Conservation (phyloP, 179 eudicot genomes). For the Corrigiola litoralis region DNA sequence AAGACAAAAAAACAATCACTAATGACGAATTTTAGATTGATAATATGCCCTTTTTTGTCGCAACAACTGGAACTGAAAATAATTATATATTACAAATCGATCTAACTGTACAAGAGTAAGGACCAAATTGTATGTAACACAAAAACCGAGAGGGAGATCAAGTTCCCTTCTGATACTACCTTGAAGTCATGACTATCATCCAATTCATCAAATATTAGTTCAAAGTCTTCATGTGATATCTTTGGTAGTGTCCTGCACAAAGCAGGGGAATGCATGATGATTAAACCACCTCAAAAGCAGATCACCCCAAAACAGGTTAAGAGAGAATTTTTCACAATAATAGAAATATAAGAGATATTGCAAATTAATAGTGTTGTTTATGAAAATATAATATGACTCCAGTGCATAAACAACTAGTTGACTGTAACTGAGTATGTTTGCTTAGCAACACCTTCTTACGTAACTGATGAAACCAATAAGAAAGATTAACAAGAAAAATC, state of each 20-base stretch:
- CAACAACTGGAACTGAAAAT: too few species aligned
- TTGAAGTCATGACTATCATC: constrained; percentile 82
- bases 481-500: background rate
- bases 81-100: too few species aligned
- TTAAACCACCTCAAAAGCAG: background rate
- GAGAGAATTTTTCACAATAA: background rate
- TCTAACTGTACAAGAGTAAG: too few species aligned
- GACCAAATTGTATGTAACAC: too few species aligned
- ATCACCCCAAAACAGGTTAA: background rate
- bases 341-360: background rate
- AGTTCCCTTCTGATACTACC: constrained; percentile 31
- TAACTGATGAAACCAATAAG: background rate
- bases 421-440: background rate
- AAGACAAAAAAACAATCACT: background rate
- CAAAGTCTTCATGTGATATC: constrained; percentile 85
- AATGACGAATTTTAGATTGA: too few species aligned
- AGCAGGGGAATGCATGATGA: background rate
- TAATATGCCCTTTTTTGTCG: background rate
- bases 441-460: background rate
- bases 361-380: background rate
- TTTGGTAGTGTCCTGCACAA: constrained; percentile 74
- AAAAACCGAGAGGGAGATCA: background rate
- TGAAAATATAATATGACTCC: background rate
- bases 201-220: constrained; percentile 69
- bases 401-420: background rate